A percentile compares a stretch with the other conserved stretches of the same genome.
phyloP scores from a whole-genome alignment of 768 basidiomycete species.

The Ramaria sp. region DNA sequence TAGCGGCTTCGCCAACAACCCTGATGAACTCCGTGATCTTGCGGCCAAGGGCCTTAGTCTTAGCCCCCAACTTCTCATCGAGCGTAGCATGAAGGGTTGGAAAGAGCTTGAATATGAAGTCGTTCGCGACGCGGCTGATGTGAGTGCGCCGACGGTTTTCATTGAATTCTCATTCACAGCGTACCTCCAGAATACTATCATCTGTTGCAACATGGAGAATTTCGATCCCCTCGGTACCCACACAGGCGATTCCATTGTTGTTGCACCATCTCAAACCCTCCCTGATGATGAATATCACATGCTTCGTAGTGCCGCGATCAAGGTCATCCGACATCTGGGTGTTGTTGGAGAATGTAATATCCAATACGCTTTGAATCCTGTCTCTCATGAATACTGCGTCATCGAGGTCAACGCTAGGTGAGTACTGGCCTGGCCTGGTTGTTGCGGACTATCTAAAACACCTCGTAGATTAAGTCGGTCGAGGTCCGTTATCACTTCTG shows the following conservation, averaged over 20 bases:
- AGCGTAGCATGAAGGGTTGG: slow-evolving; percentile 99
- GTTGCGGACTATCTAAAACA: neutral
- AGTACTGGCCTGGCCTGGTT: slow-evolving; percentile 17
- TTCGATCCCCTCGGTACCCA: slow-evolving; percentile 99
- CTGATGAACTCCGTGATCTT: slow-evolving; percentile 90
- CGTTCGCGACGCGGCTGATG: slow-evolving; percentile 94
- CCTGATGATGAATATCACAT: slow-evolving; percentile 99
- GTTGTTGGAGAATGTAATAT: slow-evolving; percentile 96
- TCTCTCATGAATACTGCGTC: slow-evolving; percentile 88
- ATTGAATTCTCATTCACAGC: neutral
- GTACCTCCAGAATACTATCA: slow-evolving; percentile 78
- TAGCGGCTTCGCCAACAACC: slow-evolving; percentile 92
- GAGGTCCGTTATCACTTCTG: slow-evolving; percentile 31
- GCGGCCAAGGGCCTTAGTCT: slow-evolving; percentile 85
- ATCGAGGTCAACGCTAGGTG: slow-evolving; percentile 96
- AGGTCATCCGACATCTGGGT: slow-evolving; percentile 83
- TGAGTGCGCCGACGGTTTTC: slow-evolving; percentile 26
- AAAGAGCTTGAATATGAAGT: slow-evolving; percentile 99
- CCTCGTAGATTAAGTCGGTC: slow-evolving; percentile 61
- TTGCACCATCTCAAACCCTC: slow-evolving; percentile 95
- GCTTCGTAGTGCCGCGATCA: slow-evolving; percentile 95
- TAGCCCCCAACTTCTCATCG: slow-evolving; percentile 92
- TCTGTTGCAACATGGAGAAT: slow-evolving; percentile 99
- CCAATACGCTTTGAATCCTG: slow-evolving; percentile 95
- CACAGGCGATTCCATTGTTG: slow-evolving; percentile 98